Percentiles rank a stretch among this genome's conserved stretches.
Evolutionary conservation across 768 basidiomycete genomes (phyloP).

Genomic region (Termitomyces sp.): DNA sequence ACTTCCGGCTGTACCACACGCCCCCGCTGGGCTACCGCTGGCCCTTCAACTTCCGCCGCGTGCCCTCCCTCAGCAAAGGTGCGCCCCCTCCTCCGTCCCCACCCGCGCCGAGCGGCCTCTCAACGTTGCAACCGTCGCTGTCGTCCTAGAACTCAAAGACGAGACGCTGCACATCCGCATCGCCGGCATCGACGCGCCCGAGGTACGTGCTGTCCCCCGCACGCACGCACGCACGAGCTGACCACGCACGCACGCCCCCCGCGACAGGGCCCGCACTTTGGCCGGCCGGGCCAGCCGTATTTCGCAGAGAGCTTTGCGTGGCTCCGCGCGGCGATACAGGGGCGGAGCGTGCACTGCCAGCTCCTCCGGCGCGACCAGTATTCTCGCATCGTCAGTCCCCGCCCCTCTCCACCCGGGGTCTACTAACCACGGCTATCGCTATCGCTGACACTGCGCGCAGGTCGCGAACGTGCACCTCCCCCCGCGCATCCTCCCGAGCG

Average conservation of each 20-base stretch:
- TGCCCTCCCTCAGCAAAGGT: slow-evolving; percentile 63
- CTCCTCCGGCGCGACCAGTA: slow-evolving; percentile 80
- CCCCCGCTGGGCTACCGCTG: slow-evolving; percentile 72
- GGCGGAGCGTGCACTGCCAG: slow-evolving; percentile 65
- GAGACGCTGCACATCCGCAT: slow-evolving; percentile 86
- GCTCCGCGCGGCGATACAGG: slow-evolving; percentile 54
- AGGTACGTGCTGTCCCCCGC: slow-evolving; percentile 54
- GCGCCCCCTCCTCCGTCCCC: neutral
- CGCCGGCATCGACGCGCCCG: slow-evolving; percentile 90
- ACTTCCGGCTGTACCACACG: slow-evolving; percentile 84
- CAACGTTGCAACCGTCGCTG: neutral
- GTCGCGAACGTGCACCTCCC: slow-evolving; percentile 59
- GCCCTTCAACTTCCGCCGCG: slow-evolving; percentile 62
- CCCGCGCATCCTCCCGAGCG: slow-evolving; percentile 49
- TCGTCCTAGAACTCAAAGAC: slow-evolving; percentile 64
- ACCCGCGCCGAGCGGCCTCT: too few relatives aligned
- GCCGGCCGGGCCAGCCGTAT: slow-evolving; percentile 71
- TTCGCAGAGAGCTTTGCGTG: slow-evolving; percentile 70
- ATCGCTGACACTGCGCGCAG: slow-evolving; percentile 37
- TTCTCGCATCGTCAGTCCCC: slow-evolving; percentile 59
- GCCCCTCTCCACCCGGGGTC: neutral
- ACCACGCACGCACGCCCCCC: neutral
- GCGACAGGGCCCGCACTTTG: slow-evolving; percentile 88
- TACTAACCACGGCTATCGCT: too few relatives aligned
- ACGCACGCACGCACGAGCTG: neutral